These are phyloP conservation scores for Pouteria campechiana DNA, from an alignment of 179 eudicot genomes.

Conservation along the genomic window DNA sequence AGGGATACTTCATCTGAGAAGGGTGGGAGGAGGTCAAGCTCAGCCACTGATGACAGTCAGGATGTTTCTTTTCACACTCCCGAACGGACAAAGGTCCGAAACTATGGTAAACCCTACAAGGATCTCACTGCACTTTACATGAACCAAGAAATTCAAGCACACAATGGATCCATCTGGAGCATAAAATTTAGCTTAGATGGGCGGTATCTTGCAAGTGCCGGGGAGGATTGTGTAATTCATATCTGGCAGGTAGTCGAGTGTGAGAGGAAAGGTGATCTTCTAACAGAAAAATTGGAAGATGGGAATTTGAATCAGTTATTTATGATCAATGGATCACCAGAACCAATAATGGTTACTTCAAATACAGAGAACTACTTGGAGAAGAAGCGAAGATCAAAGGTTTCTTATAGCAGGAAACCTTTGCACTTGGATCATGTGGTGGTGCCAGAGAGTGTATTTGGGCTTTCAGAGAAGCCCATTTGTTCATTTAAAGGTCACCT, in stretches of 20 bases:
- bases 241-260: constrained; percentile 73
- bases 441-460: constrained; percentile 79
- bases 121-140: constrained; percentile 62
- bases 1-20: constrained; percentile 85
- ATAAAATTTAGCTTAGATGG: constrained; percentile 87
- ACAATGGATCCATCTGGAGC: constrained; percentile 81
- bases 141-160: constrained; percentile 87
- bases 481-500: constrained; percentile 92
- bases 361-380: constrained; percentile 39
- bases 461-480: constrained; percentile 82
- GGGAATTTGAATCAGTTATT: constrained; percentile 52
- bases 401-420: constrained; percentile 72
- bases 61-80: constrained; percentile 74
- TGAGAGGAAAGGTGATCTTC: constrained; percentile 66
- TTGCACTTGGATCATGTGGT: constrained; percentile 59
- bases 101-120: constrained; percentile 75
- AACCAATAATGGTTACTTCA: constrained; percentile 39
- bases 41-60: constrained; percentile 94
- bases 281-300: constrained; percentile 68
- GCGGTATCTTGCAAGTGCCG: constrained; percentile 85
- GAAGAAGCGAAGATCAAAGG: constrained; percentile 71
- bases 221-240: constrained; percentile 88
- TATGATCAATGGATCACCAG: constrained; percentile 70
- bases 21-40: constrained; percentile 86
- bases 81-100: constrained; percentile 65